phyloP scores from a whole-genome alignment of 23 red algal species.

The Chondrus crispus region DNA sequence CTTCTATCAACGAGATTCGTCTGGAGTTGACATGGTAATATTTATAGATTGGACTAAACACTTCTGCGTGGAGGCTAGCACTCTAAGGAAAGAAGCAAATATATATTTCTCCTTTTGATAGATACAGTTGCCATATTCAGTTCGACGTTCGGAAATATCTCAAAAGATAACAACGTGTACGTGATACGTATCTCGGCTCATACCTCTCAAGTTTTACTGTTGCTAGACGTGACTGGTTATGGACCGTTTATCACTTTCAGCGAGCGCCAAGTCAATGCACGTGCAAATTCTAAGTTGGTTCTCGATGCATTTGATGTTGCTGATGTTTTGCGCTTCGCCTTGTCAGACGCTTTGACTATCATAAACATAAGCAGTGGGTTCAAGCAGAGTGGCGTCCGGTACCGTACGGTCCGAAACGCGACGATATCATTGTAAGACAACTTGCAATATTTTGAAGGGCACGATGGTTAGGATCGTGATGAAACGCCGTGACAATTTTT shows the following conservation, averaged over 20 bases:
- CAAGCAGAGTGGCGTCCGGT: neutral
- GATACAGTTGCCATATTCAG: slow-evolving; percentile 12
- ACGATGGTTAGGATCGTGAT: neutral
- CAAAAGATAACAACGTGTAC: neutral
- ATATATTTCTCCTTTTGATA: neutral
- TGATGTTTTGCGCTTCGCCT: neutral
- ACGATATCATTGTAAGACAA: neutral
- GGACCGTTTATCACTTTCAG: neutral
- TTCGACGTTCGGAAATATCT: neutral
- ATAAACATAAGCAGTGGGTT: slow-evolving; percentile 1
- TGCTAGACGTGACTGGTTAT: neutral
- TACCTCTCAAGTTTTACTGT: neutral
- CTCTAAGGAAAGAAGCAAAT: neutral
- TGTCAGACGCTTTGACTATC: neutral
- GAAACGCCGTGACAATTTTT: neutral
- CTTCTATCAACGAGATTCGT: slow-evolving; percentile 5
- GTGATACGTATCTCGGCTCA: neutral
- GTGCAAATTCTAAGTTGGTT: too few species aligned
- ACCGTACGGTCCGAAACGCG: neutral
- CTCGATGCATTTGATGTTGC: neutral
- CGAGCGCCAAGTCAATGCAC: neutral
- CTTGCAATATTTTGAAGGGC: neutral
- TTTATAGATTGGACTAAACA: neutral
- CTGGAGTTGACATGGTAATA: neutral
- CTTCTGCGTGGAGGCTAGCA: neutral